Percentiles rank a stretch among this genome's conserved stretches.
Conservation (phyloP, 1,139 yeast genomes). For the Lodderomyces pseudojiufengensis region DNA sequence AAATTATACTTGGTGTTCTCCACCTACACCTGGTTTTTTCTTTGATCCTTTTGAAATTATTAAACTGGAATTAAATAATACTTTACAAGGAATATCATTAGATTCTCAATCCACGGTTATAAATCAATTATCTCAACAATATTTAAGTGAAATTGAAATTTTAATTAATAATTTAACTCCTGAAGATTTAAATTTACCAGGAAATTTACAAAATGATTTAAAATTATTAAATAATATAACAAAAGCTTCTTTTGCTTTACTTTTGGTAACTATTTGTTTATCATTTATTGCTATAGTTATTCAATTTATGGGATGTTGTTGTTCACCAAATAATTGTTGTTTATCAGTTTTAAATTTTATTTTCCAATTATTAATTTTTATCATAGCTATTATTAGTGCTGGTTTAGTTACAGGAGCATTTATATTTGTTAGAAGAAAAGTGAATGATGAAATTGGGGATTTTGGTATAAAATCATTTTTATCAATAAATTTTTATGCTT, state of each 20-base stretch:
- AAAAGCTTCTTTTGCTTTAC: slow-evolving; percentile 26
- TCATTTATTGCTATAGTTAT: slow-evolving; percentile 27
- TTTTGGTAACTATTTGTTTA: slow-evolving; percentile 27
- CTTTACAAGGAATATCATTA: slow-evolving; percentile 20
- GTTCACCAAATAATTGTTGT: slow-evolving; percentile 37
- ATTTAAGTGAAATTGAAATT: slow-evolving; percentile 23
- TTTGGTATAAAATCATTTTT: slow-evolving; percentile 37
- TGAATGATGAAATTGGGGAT: slow-evolving; percentile 27
- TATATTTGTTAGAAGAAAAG: slow-evolving; percentile 26
- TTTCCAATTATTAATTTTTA: slow-evolving; percentile 29
- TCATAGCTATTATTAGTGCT: slow-evolving; percentile 32
- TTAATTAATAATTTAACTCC: slow-evolving; percentile 29
- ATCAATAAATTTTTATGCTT: slow-evolving; percentile 43
- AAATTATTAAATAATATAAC: slow-evolving; percentile 26
- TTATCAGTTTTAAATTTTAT: slow-evolving; percentile 40
- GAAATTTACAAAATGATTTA: slow-evolving; percentile 31
- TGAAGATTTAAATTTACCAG: slow-evolving; percentile 36
- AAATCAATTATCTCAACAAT: slow-evolving; percentile 15
- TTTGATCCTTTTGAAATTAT: slow-evolving; percentile 54
- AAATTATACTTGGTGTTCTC: slow-evolving; percentile 53
- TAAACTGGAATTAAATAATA: slow-evolving; percentile 32
- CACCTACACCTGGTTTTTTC: slow-evolving; percentile 43
- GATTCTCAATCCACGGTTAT: slow-evolving; percentile 17
- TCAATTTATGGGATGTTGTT: slow-evolving; percentile 30
- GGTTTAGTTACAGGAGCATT: slow-evolving; percentile 35